Percentiles rank a stretch among this genome's conserved stretches.
phyloP scores from a whole-genome alignment of 768 basidiomycete genomes.

The Rhizopogon vesiculosus region DNA sequence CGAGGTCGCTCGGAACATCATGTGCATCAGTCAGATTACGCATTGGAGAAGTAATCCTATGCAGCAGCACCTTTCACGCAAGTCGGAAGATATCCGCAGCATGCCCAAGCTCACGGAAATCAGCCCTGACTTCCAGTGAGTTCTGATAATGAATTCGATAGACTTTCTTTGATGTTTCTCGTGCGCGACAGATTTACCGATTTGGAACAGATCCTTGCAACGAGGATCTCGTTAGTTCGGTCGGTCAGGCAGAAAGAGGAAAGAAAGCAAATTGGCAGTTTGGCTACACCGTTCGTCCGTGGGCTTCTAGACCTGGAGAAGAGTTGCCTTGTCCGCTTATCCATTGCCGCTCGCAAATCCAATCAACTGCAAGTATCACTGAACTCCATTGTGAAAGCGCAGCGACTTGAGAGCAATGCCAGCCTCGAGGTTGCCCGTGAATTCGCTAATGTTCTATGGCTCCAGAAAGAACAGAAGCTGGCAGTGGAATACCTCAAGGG shows the following conservation, averaged over 20 bases:
- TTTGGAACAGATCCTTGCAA: constrained; percentile 75
- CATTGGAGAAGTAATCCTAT: constrained; percentile 47
- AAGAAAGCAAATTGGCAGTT: constrained; percentile 69
- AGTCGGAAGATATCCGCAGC: constrained; percentile 28
- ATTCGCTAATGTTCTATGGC: constrained; percentile 88
- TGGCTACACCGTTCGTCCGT: constrained; percentile 49
- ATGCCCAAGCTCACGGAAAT: constrained; percentile 45
- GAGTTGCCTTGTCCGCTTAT: constrained; percentile 65
- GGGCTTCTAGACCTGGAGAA: constrained; percentile 60
- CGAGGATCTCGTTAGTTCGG: constrained; percentile 75
- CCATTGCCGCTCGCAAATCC: constrained; percentile 62
- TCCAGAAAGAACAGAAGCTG: constrained; percentile 76
- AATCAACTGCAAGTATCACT: constrained; percentile 77
- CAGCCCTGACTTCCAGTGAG: constrained; percentile 64
- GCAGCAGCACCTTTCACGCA: constrained; percentile 23
- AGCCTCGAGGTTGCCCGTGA: constrained; percentile 66
- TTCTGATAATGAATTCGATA: constrained; percentile 5
- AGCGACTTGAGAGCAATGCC: constrained; percentile 45
- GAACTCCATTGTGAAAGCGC: constrained; percentile 78
- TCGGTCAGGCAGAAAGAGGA: constrained; percentile 67
- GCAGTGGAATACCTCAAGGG: constrained; percentile 71
- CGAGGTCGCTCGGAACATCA: constrained; percentile 60
- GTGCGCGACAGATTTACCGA: constrained; percentile 54
- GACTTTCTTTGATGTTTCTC: background rate
- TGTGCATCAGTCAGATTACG: constrained; percentile 77